These are phyloP conservation scores for Sicyos baderoa DNA, from an alignment of 306 rosid genomes.

Conservation along the genomic window DNA sequence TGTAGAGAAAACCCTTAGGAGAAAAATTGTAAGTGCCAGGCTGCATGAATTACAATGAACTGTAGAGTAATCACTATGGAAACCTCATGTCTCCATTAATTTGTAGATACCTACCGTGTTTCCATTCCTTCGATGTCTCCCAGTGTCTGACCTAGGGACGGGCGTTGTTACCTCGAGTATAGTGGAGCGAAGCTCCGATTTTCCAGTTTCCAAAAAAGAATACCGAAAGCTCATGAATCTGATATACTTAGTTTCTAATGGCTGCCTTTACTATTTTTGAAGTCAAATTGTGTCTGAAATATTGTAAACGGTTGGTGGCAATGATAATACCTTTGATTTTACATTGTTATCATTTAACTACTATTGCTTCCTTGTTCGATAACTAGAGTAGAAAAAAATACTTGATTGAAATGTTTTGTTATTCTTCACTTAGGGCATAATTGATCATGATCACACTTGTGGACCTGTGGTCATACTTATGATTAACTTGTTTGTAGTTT, in stretches of 20 bases:
- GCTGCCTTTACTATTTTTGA: background rate
- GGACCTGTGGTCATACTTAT: background rate
- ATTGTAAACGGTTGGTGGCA: background rate
- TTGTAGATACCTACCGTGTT: no score
- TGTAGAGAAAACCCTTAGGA: background rate
- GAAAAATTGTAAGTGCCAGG: background rate
- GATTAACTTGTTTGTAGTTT: background rate
- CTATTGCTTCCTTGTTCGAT: background rate
- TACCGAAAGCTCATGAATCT: background rate
- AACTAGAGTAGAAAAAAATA: background rate
- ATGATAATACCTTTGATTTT: background rate
- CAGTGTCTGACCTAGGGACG: no score
- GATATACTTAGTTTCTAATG: background rate
- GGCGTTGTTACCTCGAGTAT: no score
- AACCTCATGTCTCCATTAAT: no score
- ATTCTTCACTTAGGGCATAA: background rate
- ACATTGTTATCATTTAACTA: background rate
- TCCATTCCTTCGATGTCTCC: no score
- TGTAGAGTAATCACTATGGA: background rate
- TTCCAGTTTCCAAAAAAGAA: no score
- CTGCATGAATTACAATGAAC: no score
- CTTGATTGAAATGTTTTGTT: background rate
- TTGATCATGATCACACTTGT: background rate
- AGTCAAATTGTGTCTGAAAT: background rate
- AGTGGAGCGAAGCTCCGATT: no score